Conservation (phyloP, 768 basidiomycete species). For the Leccinum barrowsii region DNA sequence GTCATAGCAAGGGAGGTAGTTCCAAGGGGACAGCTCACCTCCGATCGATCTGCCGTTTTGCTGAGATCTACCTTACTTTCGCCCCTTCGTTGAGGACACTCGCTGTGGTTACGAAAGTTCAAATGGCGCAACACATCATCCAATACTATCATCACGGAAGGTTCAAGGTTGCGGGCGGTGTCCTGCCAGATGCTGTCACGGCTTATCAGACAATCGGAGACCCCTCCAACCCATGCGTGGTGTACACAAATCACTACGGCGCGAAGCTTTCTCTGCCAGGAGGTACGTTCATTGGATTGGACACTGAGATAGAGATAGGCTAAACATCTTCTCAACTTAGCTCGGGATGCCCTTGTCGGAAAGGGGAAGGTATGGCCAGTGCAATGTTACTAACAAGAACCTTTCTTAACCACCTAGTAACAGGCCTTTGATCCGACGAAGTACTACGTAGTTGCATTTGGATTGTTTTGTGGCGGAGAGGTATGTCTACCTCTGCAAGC, state of each 20-base stretch:
- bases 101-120: background rate
- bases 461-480: slow-evolving; percentile 58
- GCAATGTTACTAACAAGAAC: background rate
- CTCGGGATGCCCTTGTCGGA: slow-evolving; percentile 46
- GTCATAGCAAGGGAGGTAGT: background rate
- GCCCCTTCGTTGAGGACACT: background rate
- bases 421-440: slow-evolving; percentile 49
- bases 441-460: slow-evolving; percentile 56
- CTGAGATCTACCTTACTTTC: background rate
- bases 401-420: background rate
- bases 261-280: slow-evolving; percentile 40
- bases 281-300: slow-evolving; percentile 32
- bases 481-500: slow-evolving; percentile 28
- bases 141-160: slow-evolving; percentile 54
- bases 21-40: background rate
- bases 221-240: slow-evolving; percentile 46
- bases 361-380: slow-evolving; percentile 41
- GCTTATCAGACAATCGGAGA: slow-evolving; percentile 56
- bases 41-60: background rate
- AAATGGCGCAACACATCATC: slow-evolving; percentile 25
- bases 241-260: slow-evolving; percentile 57
- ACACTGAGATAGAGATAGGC: slow-evolving; percentile 39
- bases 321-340: slow-evolving; percentile 25
- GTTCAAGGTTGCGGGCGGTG: slow-evolving; percentile 48
- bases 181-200: slow-evolving; percentile 53